Conservation (phyloP, 345 rosid genomes). For the Eucalyptus erythrocorys region DNA sequence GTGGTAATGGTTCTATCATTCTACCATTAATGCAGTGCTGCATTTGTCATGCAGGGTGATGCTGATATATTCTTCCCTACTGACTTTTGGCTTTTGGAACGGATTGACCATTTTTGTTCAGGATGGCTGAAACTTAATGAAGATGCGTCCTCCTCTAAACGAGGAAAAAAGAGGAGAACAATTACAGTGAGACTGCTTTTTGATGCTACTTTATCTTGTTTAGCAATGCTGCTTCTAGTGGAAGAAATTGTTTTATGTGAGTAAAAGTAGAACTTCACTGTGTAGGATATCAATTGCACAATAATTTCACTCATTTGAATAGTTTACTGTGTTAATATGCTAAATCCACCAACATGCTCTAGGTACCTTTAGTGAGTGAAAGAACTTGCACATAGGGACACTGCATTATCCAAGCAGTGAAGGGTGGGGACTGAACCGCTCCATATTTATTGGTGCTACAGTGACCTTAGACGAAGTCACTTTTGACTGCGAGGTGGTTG, state of each 20-base stretch:
- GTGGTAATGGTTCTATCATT: neutral
- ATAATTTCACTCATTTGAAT: neutral
- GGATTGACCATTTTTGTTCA: conserved; percentile 86
- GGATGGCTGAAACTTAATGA: conserved; percentile 51
- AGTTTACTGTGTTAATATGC: neutral
- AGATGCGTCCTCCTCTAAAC: conserved; percentile 38
- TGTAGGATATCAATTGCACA: neutral
- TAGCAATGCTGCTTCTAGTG: neutral
- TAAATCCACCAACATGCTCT: neutral
- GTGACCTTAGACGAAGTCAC: neutral
- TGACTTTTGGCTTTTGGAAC: conserved; percentile 87
- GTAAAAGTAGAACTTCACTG: neutral
- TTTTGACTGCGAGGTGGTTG: neutral
- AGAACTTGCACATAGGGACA: neutral
- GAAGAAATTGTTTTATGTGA: neutral
- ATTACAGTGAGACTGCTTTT: conserved; percentile 50
- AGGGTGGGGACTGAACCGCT: neutral
- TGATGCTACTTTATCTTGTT: neutral
- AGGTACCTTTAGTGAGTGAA: neutral
- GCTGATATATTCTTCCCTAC: conserved; percentile 97
- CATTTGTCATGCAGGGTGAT: conserved; percentile 58
- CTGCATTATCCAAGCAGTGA: neutral
- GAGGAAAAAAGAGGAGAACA: conserved; percentile 79
- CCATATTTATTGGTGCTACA: neutral
- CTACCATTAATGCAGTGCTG: neutral